A percentile compares a stretch with the other conserved stretches of the same genome.
Evolutionary conservation across 208 protist species (phyloP).

Genomic region (Acanthamoeba royreba): DNA sequence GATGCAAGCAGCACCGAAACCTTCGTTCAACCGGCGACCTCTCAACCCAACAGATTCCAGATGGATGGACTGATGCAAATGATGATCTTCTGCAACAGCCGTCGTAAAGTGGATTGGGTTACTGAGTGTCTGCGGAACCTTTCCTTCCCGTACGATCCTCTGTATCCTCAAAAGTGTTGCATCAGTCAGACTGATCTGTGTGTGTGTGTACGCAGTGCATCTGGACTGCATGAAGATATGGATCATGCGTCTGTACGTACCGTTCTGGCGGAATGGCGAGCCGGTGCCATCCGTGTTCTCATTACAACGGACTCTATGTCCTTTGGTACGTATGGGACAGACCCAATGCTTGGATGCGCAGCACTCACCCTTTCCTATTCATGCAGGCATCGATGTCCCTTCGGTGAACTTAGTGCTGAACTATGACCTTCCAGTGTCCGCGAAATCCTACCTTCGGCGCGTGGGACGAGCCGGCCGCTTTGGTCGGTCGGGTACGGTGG

Average conservation of each 20-base stretch:
- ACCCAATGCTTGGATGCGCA: neutral
- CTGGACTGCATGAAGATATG: neutral
- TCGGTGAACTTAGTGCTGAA: slow-evolving; percentile 99
- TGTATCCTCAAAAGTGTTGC: neutral
- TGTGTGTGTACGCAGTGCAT: neutral
- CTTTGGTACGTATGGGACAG: slow-evolving; percentile 72
- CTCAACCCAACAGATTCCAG: neutral
- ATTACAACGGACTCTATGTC: slow-evolving; percentile 99
- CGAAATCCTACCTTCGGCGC: slow-evolving; percentile 97
- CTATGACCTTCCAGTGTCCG: slow-evolving; percentile 98
- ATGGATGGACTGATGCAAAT: slow-evolving; percentile 85
- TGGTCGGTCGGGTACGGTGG: slow-evolving; percentile 98
- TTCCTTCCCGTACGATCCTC: slow-evolving; percentile 62
- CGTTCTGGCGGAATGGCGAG: neutral
- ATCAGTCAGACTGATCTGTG: too few species aligned
- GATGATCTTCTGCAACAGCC: slow-evolving; percentile 98
- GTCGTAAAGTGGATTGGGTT: slow-evolving; percentile 94
- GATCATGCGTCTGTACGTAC: neutral
- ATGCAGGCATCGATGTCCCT: slow-evolving; percentile 97
- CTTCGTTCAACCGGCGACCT: too few species aligned
- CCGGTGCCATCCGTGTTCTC: slow-evolving; percentile 87
- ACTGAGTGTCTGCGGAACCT: slow-evolving; percentile 84
- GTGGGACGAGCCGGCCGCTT: slow-evolving; percentile 99
- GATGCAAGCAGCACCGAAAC: neutral
- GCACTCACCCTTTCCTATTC: neutral